Evolutionary conservation across 805 yeast genomes (phyloP).

Genomic region (Myxozyma neglecta): DNA sequence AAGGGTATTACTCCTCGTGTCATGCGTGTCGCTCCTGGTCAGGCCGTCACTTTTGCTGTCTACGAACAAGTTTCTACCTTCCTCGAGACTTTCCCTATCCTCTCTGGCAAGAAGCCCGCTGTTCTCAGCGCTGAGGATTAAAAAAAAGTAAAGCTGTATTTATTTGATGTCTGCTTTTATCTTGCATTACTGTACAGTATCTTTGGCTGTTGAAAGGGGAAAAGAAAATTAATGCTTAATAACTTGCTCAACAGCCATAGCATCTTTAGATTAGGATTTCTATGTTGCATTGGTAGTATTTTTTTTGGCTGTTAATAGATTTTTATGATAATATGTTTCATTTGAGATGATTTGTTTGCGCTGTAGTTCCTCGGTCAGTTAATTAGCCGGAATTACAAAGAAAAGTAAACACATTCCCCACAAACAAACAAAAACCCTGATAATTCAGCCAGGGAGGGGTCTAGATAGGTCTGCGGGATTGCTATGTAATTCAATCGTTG

Average conservation of each 20-base stretch:
- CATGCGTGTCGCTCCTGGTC: conserved; percentile 99
- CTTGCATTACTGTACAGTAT: conserved; percentile 2
- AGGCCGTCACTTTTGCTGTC: conserved; percentile 96
- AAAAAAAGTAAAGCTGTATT: not conserved
- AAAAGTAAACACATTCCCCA: too few relatives aligned
- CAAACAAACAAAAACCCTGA: too few relatives aligned
- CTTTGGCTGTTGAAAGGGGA: not conserved
- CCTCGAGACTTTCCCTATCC: conserved; percentile 44
- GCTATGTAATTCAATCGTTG: too few relatives aligned
- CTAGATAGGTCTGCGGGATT: too few relatives aligned
- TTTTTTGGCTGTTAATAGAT: not conserved
- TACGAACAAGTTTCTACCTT: conserved; percentile 81
- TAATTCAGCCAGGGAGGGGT: too few relatives aligned
- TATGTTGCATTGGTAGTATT: not conserved
- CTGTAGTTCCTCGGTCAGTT: not conserved
- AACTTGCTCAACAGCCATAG: not conserved
- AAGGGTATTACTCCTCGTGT: conserved; percentile 98
- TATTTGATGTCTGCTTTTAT: not conserved
- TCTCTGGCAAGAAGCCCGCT: conserved; percentile 13
- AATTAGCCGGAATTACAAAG: too few relatives aligned
- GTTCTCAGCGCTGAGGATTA: conserved; percentile 26
- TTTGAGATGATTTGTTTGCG: too few relatives aligned
- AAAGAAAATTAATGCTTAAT: not conserved
- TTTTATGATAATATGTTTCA: not conserved
- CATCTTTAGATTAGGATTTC: not conserved